Evolutionary conservation across 306 rosid genomes (phyloP), one percentile per base, ranked within the genome.

Genomic region (Macrotyloma uniflorum): DNA sequence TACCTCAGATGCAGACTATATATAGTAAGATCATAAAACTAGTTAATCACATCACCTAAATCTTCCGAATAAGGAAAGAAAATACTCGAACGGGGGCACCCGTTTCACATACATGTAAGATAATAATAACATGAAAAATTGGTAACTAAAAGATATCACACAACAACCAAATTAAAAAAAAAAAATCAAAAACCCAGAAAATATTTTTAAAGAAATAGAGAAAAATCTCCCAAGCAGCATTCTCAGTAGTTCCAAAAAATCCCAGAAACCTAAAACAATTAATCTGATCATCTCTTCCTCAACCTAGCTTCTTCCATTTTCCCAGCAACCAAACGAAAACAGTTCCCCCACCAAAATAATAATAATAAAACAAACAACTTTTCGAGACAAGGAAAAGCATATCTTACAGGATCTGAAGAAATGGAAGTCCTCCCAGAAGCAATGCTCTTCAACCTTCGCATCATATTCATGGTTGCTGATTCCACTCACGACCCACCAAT

Each of bases 401-500:
- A 51, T 76, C 97, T 88, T 80, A 96, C 99, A 68, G 94, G 97
- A 69, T 96, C 99, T 61, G 99, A 91, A 11, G 98, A 93, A 85
- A 96, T 53, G 10, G 99, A 96, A 70, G 90, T 84, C 69, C 98
- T 87, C 28, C 99, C 99, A 43, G 99, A 93, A 66, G 99, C 94
- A 91, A 96, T 91, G 97, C 97, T 96, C 77, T 93, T 96, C 67
- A 96, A 88, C 83, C 98, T 86, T 78, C 99, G 91, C 99, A 96
- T 91, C 98, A 83, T 80, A 66, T 84, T 84, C 85, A 84, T 90
- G 72, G 55, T 70, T 76, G 67, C 83, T 10, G 13, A 67, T 51
- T 67, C 54, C 63, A 58, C 55, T 58, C 72, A 75, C 63, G 12
- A 42, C 61, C 38, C 68, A 69, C 63, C 87, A 79, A 68, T 28